Evolutionary conservation across 257 asterid species (phyloP).

Genomic region (Solanum virginianum): DNA sequence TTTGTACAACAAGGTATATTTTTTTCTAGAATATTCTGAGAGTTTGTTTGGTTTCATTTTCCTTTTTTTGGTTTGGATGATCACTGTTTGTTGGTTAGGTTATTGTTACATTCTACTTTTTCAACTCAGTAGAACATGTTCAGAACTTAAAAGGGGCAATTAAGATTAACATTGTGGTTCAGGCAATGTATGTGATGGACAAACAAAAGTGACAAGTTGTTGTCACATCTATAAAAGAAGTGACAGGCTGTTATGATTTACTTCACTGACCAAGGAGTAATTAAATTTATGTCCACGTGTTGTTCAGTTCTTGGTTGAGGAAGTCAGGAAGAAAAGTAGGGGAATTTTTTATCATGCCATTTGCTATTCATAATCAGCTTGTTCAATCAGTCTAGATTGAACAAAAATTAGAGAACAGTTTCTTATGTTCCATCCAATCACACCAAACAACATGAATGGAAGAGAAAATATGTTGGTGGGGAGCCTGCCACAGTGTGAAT

Average conservation of each 20-base stretch:
- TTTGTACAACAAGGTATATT: constrained; percentile 80
- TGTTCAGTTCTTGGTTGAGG: neutral
- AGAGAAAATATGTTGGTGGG: neutral
- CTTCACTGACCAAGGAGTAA: neutral
- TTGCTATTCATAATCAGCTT: neutral
- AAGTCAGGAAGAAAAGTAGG: neutral
- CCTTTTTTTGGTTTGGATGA: neutral
- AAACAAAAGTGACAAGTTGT: neutral
- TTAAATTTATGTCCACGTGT: neutral
- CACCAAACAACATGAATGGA: neutral
- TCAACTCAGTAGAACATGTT: neutral
- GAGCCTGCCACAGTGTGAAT: neutral
- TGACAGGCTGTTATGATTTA: neutral
- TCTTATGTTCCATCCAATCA: neutral
- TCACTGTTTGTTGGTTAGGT: neutral
- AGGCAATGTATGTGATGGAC: neutral
- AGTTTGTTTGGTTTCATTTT: neutral
- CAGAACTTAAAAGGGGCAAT: neutral
- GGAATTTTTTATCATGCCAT: neutral
- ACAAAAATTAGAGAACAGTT: neutral
- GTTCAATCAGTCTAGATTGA: neutral
- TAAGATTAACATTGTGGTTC: neutral
- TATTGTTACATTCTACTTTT: neutral
- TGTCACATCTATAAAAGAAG: neutral
- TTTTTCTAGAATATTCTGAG: neutral